Conservation (phyloP, 257 asterid genomes). For the Nemophila menziesii region DNA sequence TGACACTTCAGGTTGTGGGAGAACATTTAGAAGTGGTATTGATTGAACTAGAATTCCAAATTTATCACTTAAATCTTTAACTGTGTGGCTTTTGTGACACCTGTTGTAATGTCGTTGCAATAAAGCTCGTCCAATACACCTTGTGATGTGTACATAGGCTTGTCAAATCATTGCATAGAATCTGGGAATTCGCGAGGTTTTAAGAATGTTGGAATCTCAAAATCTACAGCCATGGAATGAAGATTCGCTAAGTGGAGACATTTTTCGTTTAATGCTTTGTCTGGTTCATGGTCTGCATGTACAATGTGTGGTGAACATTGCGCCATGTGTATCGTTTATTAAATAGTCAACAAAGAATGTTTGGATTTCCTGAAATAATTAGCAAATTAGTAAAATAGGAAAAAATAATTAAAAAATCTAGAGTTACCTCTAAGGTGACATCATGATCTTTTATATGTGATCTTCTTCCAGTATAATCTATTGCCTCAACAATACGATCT, state of each 20-base stretch:
- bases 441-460: conserved; percentile 83
- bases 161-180: conserved; percentile 86
- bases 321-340: conserved; percentile 74
- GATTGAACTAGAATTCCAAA: too few species aligned
- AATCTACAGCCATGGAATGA: conserved; percentile 98
- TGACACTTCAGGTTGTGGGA: too few species aligned
- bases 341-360: conserved; percentile 79
- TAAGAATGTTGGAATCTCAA: conserved; percentile 67
- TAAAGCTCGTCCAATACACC: conserved; percentile 70
- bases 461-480: conserved; percentile 85
- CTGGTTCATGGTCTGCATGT: conserved; percentile 79
- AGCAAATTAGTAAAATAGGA: background rate
- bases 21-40: too few species aligned
- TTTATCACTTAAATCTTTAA: too few species aligned
- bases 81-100: too few species aligned
- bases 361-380: conserved; percentile 68
- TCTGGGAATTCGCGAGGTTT: conserved; percentile 81
- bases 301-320: conserved; percentile 79
- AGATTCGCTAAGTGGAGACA: conserved; percentile 81
- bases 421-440: conserved; percentile 65
- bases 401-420: conserved; percentile 6
- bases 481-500: conserved; percentile 53
- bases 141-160: conserved; percentile 62
- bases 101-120: conserved; percentile 30
- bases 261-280: conserved; percentile 62